phyloP scores from a whole-genome alignment of 352 stramenopile species.

The Phytophthora fragariaefolia region DNA sequence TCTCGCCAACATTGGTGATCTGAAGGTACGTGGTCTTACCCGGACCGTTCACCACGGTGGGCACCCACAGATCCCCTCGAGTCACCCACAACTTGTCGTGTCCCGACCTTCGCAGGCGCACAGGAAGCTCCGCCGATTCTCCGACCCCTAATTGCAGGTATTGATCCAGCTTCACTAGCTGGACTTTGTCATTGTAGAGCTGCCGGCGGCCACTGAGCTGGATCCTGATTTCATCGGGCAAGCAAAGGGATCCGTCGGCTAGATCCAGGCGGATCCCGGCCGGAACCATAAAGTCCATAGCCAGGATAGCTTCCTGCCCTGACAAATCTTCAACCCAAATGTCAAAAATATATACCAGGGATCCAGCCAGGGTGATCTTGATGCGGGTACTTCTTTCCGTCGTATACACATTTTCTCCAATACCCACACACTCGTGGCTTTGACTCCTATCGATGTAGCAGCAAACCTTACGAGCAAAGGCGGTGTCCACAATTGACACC shows the following conservation, averaged over 20 bases:
- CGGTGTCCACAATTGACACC: background rate
- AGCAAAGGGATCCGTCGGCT: background rate
- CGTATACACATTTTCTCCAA: background rate
- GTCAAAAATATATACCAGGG: too few species aligned
- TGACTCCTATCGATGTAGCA: background rate
- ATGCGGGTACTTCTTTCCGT: background rate
- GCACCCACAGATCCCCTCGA: constrained; percentile 5
- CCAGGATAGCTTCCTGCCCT: background rate
- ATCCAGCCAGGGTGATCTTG: background rate
- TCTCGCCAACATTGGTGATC: constrained; percentile 9
- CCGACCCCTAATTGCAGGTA: background rate
- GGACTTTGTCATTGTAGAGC: constrained; percentile 5
- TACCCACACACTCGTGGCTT: background rate
- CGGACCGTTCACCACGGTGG: background rate
- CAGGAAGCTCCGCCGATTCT: too few species aligned
- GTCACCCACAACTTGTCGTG: constrained; percentile 19
- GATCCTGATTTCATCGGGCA: constrained; percentile 16
- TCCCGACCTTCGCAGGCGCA: background rate
- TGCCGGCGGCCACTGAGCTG: background rate
- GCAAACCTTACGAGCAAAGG: too few species aligned
- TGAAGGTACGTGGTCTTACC: background rate
- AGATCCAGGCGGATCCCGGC: constrained; percentile 17
- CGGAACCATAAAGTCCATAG: constrained; percentile 18
- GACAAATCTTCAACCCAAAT: background rate
- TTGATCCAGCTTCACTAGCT: background rate